phyloP scores from a whole-genome alignment of 2,329 filamentous ascomycete genomes.

The Bipolaris sorokiniana region DNA sequence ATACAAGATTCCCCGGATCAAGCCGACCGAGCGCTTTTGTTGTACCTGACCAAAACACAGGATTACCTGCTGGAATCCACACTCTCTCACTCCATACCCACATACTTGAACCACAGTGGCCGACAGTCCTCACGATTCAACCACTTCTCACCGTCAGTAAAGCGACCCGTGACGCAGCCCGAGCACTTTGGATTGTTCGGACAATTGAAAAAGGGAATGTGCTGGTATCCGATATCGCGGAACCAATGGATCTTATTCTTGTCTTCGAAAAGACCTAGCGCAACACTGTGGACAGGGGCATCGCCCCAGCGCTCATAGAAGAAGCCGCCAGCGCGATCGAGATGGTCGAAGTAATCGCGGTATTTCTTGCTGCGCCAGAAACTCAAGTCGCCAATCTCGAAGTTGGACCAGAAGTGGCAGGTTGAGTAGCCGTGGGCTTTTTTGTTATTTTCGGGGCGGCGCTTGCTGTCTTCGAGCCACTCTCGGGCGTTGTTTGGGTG shows the following conservation, averaged over 20 bases:
- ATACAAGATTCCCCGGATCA: not conserved
- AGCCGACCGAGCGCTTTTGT: no score
- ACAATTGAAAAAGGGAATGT: slow-evolving; percentile 98
- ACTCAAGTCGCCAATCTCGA: slow-evolving; percentile 90
- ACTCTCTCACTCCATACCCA: slow-evolving; percentile 69
- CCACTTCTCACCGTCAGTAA: slow-evolving; percentile 87
- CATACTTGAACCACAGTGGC: slow-evolving; percentile 96
- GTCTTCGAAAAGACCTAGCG: slow-evolving; percentile 90
- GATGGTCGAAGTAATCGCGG: slow-evolving; percentile 93
- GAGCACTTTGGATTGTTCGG: slow-evolving; percentile 94
- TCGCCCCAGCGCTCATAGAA: slow-evolving; percentile 99
- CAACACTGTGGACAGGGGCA: slow-evolving; percentile 94
- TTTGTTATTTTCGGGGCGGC: slow-evolving; percentile 78
- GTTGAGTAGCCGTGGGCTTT: slow-evolving; percentile 93
- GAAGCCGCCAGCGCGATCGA: slow-evolving; percentile 93
- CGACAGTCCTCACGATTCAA: slow-evolving; percentile 91
- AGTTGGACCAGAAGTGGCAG: slow-evolving; percentile 99
- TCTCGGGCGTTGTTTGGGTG: slow-evolving; percentile 83
- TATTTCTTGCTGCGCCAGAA: slow-evolving; percentile 93
- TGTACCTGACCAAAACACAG: not conserved
- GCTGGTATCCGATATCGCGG: slow-evolving; percentile 98
- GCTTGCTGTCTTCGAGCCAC: slow-evolving; percentile 81
- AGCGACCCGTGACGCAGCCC: slow-evolving; percentile 82
- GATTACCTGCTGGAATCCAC: not conserved
- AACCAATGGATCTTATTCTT: slow-evolving; percentile 95